A percentile compares a stretch with the other conserved stretches of the same genome.
phyloP scores from a whole-genome alignment of 169 alveolate genomes.

The Perkinsus chesapeaki region DNA sequence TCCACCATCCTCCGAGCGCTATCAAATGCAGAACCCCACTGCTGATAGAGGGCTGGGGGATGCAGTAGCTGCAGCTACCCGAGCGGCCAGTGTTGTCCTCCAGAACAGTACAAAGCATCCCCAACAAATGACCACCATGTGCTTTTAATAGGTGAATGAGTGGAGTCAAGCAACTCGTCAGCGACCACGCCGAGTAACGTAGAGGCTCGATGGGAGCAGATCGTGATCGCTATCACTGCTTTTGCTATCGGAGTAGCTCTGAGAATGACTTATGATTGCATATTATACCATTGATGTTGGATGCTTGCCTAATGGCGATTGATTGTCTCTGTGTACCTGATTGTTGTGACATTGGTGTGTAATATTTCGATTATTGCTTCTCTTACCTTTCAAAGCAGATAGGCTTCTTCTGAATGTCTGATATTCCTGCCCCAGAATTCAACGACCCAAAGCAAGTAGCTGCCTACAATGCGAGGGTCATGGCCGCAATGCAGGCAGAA shows the following conservation, averaged over 20 bases:
- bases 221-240: neutral
- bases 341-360: too few relatives aligned
- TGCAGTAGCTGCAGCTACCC: neutral
- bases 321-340: too few relatives aligned
- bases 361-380: too few relatives aligned
- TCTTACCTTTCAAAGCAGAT: too few relatives aligned
- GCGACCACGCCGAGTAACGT: neutral
- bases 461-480: neutral
- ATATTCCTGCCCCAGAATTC: neutral
- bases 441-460: neutral
- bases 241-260: neutral
- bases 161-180: neutral
- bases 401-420: neutral
- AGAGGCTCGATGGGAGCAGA: neutral
- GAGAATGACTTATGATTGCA: neutral
- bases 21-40: neutral
- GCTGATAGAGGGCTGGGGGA: neutral
- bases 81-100: neutral
- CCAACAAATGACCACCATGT: neutral
- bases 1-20: neutral
- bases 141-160: neutral
- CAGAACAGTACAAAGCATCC: neutral
- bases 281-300: neutral
- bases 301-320: neutral
- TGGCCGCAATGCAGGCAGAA: neutral